Conservation (phyloP, 805 yeast genomes). For the Wickerhamomyces sydowiorum region DNA sequence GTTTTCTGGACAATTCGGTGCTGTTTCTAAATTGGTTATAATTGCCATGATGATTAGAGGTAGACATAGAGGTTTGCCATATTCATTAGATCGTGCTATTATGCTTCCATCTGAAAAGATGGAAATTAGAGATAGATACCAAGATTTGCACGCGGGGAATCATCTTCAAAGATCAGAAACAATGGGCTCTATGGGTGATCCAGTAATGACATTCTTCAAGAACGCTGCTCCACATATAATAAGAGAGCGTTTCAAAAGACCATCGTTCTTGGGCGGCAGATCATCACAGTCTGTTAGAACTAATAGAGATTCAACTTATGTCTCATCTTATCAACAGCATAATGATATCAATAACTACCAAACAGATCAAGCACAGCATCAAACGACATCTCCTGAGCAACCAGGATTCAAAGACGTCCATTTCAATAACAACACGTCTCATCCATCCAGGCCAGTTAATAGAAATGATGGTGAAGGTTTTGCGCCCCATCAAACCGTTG, state of each 20-base stretch:
- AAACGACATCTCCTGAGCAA: neutral
- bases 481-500: neutral
- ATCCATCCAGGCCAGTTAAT: neutral
- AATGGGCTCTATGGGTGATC: constrained; percentile 17
- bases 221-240: constrained; percentile 22
- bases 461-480: constrained; percentile 5
- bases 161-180: constrained; percentile 15
- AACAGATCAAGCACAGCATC: constrained; percentile 1
- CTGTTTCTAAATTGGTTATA: constrained; percentile 75
- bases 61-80: constrained; percentile 93
- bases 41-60: constrained; percentile 92
- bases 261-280: constrained; percentile 13
- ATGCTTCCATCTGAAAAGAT: constrained; percentile 71
- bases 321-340: neutral
- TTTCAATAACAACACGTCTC: constrained; percentile 4
- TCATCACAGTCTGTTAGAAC: neutral
- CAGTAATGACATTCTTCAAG: constrained; percentile 23
- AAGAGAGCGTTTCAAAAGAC: constrained; percentile 18
- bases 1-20: constrained; percentile 64
- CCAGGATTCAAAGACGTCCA: constrained; percentile 9
- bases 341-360: neutral
- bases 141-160: constrained; percentile 18
- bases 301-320: neutral
- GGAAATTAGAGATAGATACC: constrained; percentile 51
- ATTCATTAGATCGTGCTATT: constrained; percentile 88